Base-by-base conservation (phyloP, 2,329 filamentous ascomycete species). In the Exophiala alcalophila region DNA sequence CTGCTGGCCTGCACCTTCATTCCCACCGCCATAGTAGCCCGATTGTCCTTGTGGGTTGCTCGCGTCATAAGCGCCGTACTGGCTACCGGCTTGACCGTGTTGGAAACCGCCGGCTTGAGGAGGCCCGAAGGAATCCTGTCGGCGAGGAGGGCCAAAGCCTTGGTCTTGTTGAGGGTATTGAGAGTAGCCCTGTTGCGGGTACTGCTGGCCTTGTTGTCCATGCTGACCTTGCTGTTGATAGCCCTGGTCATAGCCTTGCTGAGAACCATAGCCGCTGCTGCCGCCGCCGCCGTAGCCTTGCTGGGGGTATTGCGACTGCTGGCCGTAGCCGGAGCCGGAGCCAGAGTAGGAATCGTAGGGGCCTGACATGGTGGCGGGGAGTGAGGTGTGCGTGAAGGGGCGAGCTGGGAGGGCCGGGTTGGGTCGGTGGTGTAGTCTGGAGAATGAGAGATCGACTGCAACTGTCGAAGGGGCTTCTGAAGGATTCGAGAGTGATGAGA, bases 91-190 rank as follows among this genome's bases (percentile, higher is more conserved):
- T 42, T 65, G 52, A 42, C 70, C 68, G 51, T 68, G 70, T 54
- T 74, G 68, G 56, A 72, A 73, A n/a, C 70, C 72, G 28, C 69
- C 68, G 15, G 69, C 60, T 24, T 56, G 55, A 8, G 61, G 61
- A 5, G 62, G 63, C 3, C 61, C 63, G 30, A 59, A 60, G 21
- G 59, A 58, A 44, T 65, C 60, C 32, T 58, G 56, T 37, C 63
- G 55, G 20, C 61, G 61, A 20, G 72, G 71, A 11, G 72, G 69
- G 24, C 70, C 70, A 47, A 72, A 74, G 45, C 57, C 57, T 28
- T 61, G 59, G 3, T 57, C 51, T 49, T 64, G 62, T 5, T 61
- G 48, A 39, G 35, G 51, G 57, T 54, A 53, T 29, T 59, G 55
- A 32, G 52, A 50, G 40, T 65, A 64, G 39, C 59, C 60, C 45